phyloP scores from a whole-genome alignment of 2,329 filamentous ascomycete species.

The Fusarium napiforme region DNA sequence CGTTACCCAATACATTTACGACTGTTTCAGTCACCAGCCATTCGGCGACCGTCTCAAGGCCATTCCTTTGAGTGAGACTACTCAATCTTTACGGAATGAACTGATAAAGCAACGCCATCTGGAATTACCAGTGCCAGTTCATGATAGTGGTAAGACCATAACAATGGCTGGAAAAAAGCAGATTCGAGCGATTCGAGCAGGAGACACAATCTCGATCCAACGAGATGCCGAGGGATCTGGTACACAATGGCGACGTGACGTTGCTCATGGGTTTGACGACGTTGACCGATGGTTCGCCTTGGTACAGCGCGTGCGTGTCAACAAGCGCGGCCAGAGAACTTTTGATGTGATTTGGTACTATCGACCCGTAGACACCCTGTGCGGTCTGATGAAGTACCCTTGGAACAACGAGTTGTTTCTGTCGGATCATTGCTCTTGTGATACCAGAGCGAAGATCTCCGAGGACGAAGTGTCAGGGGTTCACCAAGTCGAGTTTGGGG shows the following conservation, averaged over 20 bases:
- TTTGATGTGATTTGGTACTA: constrained; percentile 82
- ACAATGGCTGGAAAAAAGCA: constrained; percentile 38
- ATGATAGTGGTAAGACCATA: constrained; percentile 37
- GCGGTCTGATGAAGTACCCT: constrained; percentile 74
- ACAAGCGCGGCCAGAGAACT: constrained; percentile 49
- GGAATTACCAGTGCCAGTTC: constrained; percentile 41
- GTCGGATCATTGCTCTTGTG: constrained; percentile 79
- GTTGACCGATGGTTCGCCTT: constrained; percentile 75
- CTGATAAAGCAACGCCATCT: constrained; percentile 46
- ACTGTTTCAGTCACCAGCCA: constrained; percentile 72
- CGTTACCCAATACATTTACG: constrained; percentile 75
- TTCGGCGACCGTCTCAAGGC: constrained; percentile 64
- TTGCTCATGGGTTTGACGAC: constrained; percentile 54
- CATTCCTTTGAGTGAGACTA: constrained; percentile 43
- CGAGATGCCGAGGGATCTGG: constrained; percentile 58
- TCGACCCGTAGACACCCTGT: constrained; percentile 75
- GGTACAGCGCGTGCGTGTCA: constrained; percentile 66
- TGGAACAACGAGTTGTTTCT: constrained; percentile 80
- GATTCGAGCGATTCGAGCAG: constrained; percentile 52
- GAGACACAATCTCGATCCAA: constrained; percentile 61
- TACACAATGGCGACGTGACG: constrained; percentile 66
- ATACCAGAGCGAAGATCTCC: constrained; percentile 57
- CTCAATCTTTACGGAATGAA: constrained; percentile 44
- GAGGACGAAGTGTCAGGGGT: constrained; percentile 67
- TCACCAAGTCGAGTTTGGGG: constrained; percentile 69